Percentiles rank a stretch among this genome's conserved stretches.
These are phyloP conservation scores for Colletotrichum sp. DNA, from an alignment of 2,329 filamentous ascomycete species.

Conservation along the genomic window DNA sequence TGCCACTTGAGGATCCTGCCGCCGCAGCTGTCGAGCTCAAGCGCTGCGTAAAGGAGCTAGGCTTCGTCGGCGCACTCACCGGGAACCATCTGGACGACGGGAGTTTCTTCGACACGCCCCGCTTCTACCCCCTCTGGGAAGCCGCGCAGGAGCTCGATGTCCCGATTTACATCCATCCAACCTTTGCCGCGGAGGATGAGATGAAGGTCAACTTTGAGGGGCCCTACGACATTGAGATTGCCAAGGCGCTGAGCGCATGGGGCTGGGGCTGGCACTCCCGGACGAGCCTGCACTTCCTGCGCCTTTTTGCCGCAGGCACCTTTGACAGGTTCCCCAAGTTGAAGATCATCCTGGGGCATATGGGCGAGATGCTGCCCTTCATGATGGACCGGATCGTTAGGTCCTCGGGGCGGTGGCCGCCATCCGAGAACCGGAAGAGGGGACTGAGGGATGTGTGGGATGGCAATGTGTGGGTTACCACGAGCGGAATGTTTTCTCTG, in stretches of 20 bases:
- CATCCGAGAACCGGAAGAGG: constrained; percentile 31
- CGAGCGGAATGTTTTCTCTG: constrained; percentile 57
- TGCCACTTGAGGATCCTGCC: constrained; percentile 24
- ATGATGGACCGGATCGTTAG: constrained; percentile 52
- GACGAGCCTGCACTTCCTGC: constrained; percentile 32
- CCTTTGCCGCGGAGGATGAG: constrained; percentile 22
- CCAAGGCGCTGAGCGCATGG: constrained; percentile 60
- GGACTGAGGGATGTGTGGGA: constrained; percentile 57
- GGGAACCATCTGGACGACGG: constrained; percentile 26
- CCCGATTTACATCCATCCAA: constrained; percentile 56
- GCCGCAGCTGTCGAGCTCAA: constrained; percentile 32
- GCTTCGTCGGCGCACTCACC: constrained; percentile 35
- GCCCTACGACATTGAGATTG: constrained; percentile 57
- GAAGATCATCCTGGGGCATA: constrained; percentile 44
- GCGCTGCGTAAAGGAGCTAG: constrained; percentile 31
- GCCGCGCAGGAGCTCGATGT: constrained; percentile 50
- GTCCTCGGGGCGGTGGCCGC: constrained; percentile 18
- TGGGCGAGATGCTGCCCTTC: constrained; percentile 57
- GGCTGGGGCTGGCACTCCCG: constrained; percentile 14
- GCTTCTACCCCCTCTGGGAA: constrained; percentile 33
- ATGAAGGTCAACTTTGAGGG: constrained; percentile 1
- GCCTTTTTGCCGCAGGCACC: constrained; percentile 37
- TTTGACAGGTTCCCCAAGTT: constrained; percentile 41
- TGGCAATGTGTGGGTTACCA: constrained; percentile 63
- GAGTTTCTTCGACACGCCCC: constrained; percentile 33